Evolutionary conservation across 163 green algal genomes (phyloP).

Genomic region (Prototheca wickerhamii): DNA sequence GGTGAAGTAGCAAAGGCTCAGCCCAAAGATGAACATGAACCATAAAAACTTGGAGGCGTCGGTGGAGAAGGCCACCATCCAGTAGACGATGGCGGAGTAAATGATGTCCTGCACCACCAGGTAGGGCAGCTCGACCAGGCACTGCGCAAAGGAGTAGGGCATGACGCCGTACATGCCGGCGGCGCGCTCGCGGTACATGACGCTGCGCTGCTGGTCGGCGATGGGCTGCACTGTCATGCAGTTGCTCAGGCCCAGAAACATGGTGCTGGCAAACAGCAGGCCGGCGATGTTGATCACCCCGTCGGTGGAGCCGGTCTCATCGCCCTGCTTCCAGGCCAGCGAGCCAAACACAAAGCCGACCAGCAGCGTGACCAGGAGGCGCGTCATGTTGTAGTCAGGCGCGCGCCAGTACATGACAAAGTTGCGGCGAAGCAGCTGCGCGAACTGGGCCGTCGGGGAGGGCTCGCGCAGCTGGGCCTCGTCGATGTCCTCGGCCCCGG

Average conservation of each 20-base stretch:
- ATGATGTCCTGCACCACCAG: conserved; percentile 20
- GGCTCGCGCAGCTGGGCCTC: neutral
- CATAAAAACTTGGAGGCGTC: conserved; percentile 38
- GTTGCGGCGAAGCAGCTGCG: conserved; percentile 15
- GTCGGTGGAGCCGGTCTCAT: conserved; percentile 9
- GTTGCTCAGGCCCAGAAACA: conserved; percentile 41
- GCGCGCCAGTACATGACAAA: conserved; percentile 38
- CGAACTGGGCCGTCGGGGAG: conserved; percentile 6
- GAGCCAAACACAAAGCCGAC: conserved; percentile 48
- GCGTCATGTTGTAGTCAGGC: conserved; percentile 56
- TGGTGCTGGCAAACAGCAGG: conserved; percentile 33
- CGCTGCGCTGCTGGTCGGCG: conserved; percentile 11
- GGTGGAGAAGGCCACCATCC: conserved; percentile 27
- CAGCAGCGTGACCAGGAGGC: conserved; percentile 45
- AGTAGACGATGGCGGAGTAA: conserved; percentile 32
- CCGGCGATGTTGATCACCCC: conserved; percentile 37
- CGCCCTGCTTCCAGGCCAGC: conserved; percentile 37
- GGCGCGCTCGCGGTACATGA: conserved; percentile 38
- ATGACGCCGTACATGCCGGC: conserved; percentile 14
- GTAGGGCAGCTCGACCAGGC: conserved; percentile 25
- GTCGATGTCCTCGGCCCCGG: neutral
- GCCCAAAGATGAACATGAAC: conserved; percentile 31
- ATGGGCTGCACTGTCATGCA: conserved; percentile 23
- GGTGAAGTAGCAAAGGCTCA: conserved; percentile 36
- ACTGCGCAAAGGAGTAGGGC: conserved; percentile 6